phyloP scores from a whole-genome alignment of 2,329 filamentous ascomycete species.

The Xylaria sp. region DNA sequence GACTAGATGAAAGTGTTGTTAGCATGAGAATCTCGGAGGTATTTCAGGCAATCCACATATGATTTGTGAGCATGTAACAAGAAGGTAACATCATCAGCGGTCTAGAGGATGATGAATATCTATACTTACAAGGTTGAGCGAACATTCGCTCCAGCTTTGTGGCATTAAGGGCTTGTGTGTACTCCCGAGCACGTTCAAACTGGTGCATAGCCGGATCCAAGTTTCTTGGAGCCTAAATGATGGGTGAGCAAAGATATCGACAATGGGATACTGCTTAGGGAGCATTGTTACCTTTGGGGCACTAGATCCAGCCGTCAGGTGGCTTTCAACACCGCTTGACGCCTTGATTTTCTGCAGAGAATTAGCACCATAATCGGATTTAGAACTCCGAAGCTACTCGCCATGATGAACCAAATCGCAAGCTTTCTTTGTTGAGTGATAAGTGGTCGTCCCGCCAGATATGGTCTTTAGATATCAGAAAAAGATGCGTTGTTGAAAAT shows the following conservation, averaged over 20 bases:
- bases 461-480: constrained; percentile 26
- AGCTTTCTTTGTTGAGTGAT: constrained; percentile 5
- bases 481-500: constrained; percentile 25
- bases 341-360: constrained; percentile 35
- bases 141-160: constrained; percentile 88
- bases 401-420: constrained; percentile 28
- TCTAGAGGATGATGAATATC: constrained; percentile 48
- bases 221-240: constrained; percentile 44
- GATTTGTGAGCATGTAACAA: not conserved
- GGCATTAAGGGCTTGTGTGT: constrained; percentile 67
- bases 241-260: constrained; percentile 35
- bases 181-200: constrained; percentile 74
- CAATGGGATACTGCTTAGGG: not conserved
- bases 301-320: constrained; percentile 59
- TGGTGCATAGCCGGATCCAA: constrained; percentile 39
- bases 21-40: not conserved
- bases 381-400: not conserved
- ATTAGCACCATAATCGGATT: constrained; percentile 7
- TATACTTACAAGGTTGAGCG: constrained; percentile 67
- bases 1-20: constrained; percentile 34
- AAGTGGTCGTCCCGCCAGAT: not conserved
- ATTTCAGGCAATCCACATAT: not conserved
- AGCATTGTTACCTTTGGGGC: constrained; percentile 40
- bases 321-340: constrained; percentile 30
- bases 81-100: constrained; percentile 57